Conservation (phyloP, 371 early-diverging fungal species). For the Syncephalastrum monosporum region DNA sequence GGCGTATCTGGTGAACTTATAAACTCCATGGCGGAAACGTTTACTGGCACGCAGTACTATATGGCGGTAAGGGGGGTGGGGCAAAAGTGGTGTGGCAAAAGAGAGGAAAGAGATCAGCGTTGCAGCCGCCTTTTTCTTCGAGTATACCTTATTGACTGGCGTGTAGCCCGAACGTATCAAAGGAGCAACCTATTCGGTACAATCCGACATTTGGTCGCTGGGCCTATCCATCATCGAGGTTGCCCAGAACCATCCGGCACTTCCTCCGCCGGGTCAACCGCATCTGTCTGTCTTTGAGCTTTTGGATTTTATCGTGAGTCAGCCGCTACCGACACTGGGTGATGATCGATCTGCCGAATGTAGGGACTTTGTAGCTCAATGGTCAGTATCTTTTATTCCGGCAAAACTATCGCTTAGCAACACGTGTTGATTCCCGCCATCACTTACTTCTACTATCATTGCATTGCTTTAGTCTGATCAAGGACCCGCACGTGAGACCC, state of each 20-base stretch:
- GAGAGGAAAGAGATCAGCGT: not conserved
- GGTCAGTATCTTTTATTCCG: slow-evolving; percentile 52
- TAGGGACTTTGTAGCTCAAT: slow-evolving; percentile 75
- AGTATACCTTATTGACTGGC: not conserved
- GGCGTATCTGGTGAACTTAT: slow-evolving; percentile 92
- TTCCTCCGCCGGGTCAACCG: slow-evolving; percentile 65
- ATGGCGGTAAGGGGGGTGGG: slow-evolving; percentile 81
- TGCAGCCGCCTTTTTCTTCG: not conserved
- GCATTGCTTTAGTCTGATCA: slow-evolving; percentile 49
- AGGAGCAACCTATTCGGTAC: slow-evolving; percentile 86
- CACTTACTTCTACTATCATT: not conserved
- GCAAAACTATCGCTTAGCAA: not conserved
- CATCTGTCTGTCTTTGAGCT: slow-evolving; percentile 87
- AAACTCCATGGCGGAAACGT: slow-evolving; percentile 90
- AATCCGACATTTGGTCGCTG: slow-evolving; percentile 94
- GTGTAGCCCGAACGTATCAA: slow-evolving; percentile 92
- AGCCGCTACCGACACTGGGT: slow-evolving; percentile 82
- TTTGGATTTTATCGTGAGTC: slow-evolving; percentile 86
- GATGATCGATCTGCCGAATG: slow-evolving; percentile 65
- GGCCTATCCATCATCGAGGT: slow-evolving; percentile 93
- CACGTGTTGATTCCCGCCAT: not conserved
- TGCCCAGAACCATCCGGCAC: slow-evolving; percentile 88
- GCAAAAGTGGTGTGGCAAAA: not conserved
- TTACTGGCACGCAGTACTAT: slow-evolving; percentile 94
- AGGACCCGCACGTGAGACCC: slow-evolving; percentile 72